Evolutionary conservation across 2,329 filamentous ascomycete species (phyloP), one percentile per base, ranked within the genome.

Genomic region (Leptographium galeiforme): DNA sequence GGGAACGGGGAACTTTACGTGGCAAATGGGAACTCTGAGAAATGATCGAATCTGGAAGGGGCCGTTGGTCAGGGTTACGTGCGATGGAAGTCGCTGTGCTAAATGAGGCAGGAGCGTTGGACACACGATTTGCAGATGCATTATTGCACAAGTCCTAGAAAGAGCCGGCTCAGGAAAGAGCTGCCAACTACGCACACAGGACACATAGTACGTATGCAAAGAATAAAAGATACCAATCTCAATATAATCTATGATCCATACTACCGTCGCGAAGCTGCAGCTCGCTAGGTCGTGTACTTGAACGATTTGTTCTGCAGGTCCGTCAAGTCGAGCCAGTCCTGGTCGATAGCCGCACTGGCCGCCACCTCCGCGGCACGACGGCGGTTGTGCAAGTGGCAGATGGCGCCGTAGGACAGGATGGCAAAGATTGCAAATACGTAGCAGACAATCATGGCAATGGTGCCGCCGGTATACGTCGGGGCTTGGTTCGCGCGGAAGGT

Each of bases 271-370:
- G 8, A 10, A 13, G 8, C 12, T 13, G 8, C 34, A 36, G 52
- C 58, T 46, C 57, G 10, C 43, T 46, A 46, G 12, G 43, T 46
- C 6, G 61, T 53, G 56, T 59, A 57, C 55, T 75, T 70, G 62
- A 82, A 81, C 19, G 68, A 70, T 60, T 70, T 72, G 59, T 82
- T 81, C 65, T 82, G 72, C 60, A 64, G 71, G 56, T 82, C 79
- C 8, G 78, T 82, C 67, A 77, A 63, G 30, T 72, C 69, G 40
- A 65, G 66, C 72, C 68, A 80, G 6, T 67, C 66, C 54, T 73
- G 19, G 38, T 55, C 48, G 10, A 63, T 62, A 16, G 30, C 39
- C 11, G 11, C 13, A 10, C 18, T 45, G 13, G 14, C 33, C 18
- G 30, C 38, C 18, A 49, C 30, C 16, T 25, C 13, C 14, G 45